Conservation (phyloP, 2,329 filamentous ascomycete genomes). For the Pseudogymnoascus sp. region DNA sequence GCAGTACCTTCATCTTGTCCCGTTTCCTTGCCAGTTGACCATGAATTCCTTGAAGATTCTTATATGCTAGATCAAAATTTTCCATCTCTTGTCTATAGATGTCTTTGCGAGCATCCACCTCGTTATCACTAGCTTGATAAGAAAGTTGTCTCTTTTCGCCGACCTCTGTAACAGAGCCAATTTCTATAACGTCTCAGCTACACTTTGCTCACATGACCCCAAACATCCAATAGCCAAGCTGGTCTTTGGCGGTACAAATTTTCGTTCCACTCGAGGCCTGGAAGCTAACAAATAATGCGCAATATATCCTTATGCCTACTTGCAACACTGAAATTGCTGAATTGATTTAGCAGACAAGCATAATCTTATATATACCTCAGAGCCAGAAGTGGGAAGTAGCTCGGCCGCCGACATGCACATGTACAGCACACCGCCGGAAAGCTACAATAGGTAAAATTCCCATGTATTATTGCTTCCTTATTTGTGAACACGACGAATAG, state of each 20-base stretch:
- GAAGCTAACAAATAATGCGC: neutral
- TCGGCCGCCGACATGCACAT: neutral
- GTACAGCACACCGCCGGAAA: neutral
- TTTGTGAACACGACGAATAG: neutral
- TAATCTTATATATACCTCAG: neutral
- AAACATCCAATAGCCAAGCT: slow-evolving; percentile 19
- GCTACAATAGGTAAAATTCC: neutral
- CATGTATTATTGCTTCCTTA: neutral
- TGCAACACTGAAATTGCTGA: neutral
- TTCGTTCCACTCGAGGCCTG: neutral
- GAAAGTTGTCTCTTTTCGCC: no score
- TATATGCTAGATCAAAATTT: neutral
- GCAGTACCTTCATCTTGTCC: neutral
- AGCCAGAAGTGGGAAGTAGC: neutral
- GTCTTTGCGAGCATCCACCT: no score
- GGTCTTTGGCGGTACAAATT: neutral
- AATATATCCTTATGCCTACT: neutral
- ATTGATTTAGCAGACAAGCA: neutral
- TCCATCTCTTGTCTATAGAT: neutral
- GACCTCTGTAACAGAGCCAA: neutral
- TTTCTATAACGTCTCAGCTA: slow-evolving; percentile 15
- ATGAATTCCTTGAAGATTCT: neutral
- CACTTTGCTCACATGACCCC: slow-evolving; percentile 16
- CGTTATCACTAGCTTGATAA: no score
- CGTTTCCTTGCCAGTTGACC: neutral